Base-by-base conservation (phyloP, 192 early-diverging fungal genomes). In the Coemansia sp. region DNA sequence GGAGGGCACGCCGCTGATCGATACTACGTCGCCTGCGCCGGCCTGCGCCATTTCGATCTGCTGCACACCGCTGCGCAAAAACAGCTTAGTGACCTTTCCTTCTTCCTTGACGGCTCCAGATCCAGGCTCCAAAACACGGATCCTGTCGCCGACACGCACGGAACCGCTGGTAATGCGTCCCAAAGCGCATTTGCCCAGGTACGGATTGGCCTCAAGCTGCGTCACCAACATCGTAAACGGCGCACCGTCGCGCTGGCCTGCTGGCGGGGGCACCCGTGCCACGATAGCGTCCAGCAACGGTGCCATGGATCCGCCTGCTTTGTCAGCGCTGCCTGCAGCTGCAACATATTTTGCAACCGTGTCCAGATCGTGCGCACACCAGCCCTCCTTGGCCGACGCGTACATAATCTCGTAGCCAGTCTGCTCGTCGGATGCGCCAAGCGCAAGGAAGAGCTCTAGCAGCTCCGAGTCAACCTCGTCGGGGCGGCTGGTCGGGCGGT, bases 201-300 rank as follows among this genome's bases (percentile, higher is more conserved):
- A 95, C 55, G 88, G 72, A 78, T 95, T 92, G 64, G 85, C 86
- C 70, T 95, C 93, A 45, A 95, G 88, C 83, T 95, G 93, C 51
- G 93, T 95, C 35, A 95, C 93, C 45, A 93, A 85, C 91, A 95
- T 91, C 17, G 89, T 86, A 67, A 95, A 95, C 2, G 91, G 87
- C 51, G 70, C 81, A 4, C 68, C 81, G 2, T 88, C 85, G 58
- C 92, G 86, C 58, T 88, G 88, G 1, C 73, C 76, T 51, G 65
- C 82, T 14, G 93, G 93, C 18, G 86, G 58, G 8, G 92, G 92
- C 15, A 93, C 91, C 12, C 86, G 77, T 20, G 80, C 79, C 20
- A 95, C 58, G 52, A 95, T 95, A 22, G 85, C 80, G 61, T 95
- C 93, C 39, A 95, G 85, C 35, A 95, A 73, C 8, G 92, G 89